phyloP scores from a whole-genome alignment of 768 basidiomycete genomes.

The Agrocybe chaxingu region DNA sequence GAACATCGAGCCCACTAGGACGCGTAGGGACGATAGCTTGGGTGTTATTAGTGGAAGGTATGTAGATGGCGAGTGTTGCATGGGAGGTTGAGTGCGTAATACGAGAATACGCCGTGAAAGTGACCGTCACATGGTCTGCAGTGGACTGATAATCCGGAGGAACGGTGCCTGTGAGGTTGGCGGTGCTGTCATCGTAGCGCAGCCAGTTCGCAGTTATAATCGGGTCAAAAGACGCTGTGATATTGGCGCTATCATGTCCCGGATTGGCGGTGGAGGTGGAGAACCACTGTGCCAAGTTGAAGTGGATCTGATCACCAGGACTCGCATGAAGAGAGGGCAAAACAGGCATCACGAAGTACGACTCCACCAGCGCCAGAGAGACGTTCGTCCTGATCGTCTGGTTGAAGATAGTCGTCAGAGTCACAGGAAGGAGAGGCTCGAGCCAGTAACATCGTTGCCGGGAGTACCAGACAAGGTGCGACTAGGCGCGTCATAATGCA shows the following conservation, averaged over 20 bases:
- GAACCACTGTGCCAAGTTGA: conserved; percentile 55
- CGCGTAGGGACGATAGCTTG: conserved; percentile 33
- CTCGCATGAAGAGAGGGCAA: conserved; percentile 56
- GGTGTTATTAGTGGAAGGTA: conserved; percentile 31
- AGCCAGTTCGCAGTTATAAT: conserved; percentile 46
- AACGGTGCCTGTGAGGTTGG: conserved; percentile 52
- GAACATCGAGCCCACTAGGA: conserved; percentile 33
- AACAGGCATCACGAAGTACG: conserved; percentile 61
- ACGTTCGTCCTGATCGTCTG: conserved; percentile 65
- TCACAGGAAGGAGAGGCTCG: conserved; percentile 49
- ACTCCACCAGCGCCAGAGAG: conserved; percentile 62
- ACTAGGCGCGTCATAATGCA: conserved; percentile 53
- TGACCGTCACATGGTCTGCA: conserved; percentile 40
- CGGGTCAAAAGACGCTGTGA: conserved; percentile 58
- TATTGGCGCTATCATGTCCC: conserved; percentile 37
- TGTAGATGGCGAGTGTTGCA: conserved; percentile 48
- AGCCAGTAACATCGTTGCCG: conserved; percentile 38
- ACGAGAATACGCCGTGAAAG: conserved; percentile 67
- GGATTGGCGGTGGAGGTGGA: conserved; percentile 40
- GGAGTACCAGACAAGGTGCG: conserved; percentile 64
- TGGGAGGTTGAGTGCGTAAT: conserved; percentile 72
- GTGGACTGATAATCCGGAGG: conserved; percentile 39
- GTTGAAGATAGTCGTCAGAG: conserved; percentile 60
- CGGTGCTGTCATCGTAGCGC: conserved; percentile 41
- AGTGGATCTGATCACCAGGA: conserved; percentile 47